phyloP scores from a whole-genome alignment of 495 filamentous ascomycete species.

The Neurospora tetraspora region DNA sequence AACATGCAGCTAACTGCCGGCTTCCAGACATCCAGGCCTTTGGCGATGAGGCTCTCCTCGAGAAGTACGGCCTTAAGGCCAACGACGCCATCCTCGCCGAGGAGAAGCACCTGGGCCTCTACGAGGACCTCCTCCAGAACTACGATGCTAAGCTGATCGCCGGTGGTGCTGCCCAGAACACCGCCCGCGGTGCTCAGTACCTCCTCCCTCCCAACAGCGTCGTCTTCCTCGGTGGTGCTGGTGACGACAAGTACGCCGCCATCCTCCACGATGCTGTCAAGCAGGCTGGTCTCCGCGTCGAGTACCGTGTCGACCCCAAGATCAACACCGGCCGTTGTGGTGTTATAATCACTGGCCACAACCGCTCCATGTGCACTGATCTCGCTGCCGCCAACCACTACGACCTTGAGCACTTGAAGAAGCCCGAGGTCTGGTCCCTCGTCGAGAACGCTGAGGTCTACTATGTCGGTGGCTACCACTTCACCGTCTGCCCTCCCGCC shows the following conservation, averaged over 20 bases:
- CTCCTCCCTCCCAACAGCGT: slow-evolving; percentile 78
- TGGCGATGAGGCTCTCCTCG: slow-evolving; percentile 68
- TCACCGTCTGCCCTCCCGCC: slow-evolving; percentile 76
- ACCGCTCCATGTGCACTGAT: slow-evolving; percentile 90
- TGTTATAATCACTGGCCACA: slow-evolving; percentile 90
- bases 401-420: slow-evolving; percentile 87
- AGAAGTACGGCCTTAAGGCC: slow-evolving; percentile 85
- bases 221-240: slow-evolving; percentile 87
- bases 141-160: slow-evolving; percentile 88
- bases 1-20: background rate
- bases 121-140: slow-evolving; percentile 82
- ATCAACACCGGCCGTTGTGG: slow-evolving; percentile 86
- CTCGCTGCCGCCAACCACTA: slow-evolving; percentile 95
- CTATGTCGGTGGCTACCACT: slow-evolving; percentile 84
- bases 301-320: slow-evolving; percentile 80
- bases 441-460: slow-evolving; percentile 80
- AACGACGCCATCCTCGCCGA: slow-evolving; percentile 98
- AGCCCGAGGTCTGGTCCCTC: slow-evolving; percentile 78
- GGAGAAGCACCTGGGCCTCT: slow-evolving; percentile 76
- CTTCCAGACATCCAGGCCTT: slow-evolving; percentile 78
- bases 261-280: slow-evolving; percentile 68
- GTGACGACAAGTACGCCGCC: slow-evolving; percentile 82
- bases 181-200: slow-evolving; percentile 94
- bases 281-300: slow-evolving; percentile 76
- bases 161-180: slow-evolving; percentile 96